Evolutionary conservation across 257 asterid genomes (phyloP), one percentile per base, ranked within the genome.

Genomic region (Pogostemon cablin): DNA sequence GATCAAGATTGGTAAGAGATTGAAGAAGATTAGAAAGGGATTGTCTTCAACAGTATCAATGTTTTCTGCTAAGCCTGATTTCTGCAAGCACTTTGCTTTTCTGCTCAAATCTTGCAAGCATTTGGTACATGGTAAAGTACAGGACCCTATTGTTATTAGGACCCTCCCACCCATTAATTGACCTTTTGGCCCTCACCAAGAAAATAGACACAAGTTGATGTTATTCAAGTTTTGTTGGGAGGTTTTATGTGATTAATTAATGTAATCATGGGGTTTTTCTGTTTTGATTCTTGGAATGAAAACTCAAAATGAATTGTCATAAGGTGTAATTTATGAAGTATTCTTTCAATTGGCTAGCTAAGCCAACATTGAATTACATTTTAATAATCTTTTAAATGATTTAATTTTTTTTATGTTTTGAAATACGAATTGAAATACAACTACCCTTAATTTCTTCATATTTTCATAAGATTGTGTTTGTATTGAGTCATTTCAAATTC

Each of bases 1-100:
- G 81, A 62, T 85, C 72, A 89, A 82, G 86, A 74, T 87, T 75
- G 92, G 95, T 1, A 83, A 66, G 81, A 84, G 84, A 54, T 71
- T 89, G 44, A 89, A 71, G 86, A 80, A 73, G 10, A 60, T 91
- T 49, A 87, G 81, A 20, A 88, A 71, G 77, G 80, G 83, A 50
- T 77, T 88, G n/a, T 78, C 84, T 12, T 62, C 81, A 1, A 68
- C 83, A 11, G 4, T 62, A 25, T 25, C 32, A 38, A 5, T 79
- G 6, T 72, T 82, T 72, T 75, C 84, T 42, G 75, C 78, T 4
- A 82, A 79, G 74, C 66, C 66, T 41, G 79, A 83, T 61, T 65
- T 84, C 38, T 82, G 56, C 65, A 84, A 75, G 74, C 90, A 87
- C 12, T 32, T 89, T 17, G 41, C 84, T 39, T 64, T 56, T 66